These are phyloP conservation scores for Exophiala bonariae DNA, from an alignment of 2,329 filamentous ascomycete species.

Conservation along the genomic window DNA sequence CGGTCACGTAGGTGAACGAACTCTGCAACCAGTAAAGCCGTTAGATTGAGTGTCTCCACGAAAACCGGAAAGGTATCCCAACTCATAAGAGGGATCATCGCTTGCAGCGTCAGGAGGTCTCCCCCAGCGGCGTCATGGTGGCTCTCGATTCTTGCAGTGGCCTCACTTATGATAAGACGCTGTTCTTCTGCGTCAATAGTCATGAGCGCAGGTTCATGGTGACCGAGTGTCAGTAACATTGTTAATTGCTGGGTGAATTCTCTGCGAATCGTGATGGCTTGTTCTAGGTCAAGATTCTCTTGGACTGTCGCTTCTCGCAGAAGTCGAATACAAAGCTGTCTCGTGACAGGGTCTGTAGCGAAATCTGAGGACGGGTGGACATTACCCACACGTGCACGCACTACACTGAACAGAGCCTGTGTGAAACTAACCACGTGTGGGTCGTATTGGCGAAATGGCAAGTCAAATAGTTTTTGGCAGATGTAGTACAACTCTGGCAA, in stretches of 20 bases:
- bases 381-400: constrained; percentile 41
- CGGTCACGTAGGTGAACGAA: constrained; percentile 14
- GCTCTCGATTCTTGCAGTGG: constrained; percentile 11
- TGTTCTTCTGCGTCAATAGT: constrained; percentile 16
- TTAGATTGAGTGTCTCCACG: constrained; percentile 16
- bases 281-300: constrained; percentile 53
- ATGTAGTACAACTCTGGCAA: constrained; percentile 56
- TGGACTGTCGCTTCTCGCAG: constrained; percentile 69
- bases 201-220: constrained; percentile 1
- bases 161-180: constrained; percentile 13
- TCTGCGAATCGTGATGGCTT: constrained; percentile 31
- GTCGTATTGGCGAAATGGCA: constrained; percentile 66
- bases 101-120: constrained; percentile 17
- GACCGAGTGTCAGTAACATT: constrained; percentile 14
- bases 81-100: constrained; percentile 11
- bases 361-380: constrained; percentile 2
- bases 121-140: constrained; percentile 17
- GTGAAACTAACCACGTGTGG: constrained; percentile 62
- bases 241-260: constrained; percentile 16
- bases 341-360: constrained; percentile 16
- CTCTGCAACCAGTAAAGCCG: constrained; percentile 16
- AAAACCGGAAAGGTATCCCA: not conserved
- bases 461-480: constrained; percentile 66
- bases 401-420: constrained; percentile 54
- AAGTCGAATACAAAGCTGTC: constrained; percentile 62